Evolutionary conservation across 805 yeast genomes (phyloP), one percentile per base, ranked within the genome.

Genomic region (Ogataea haglerorum): DNA sequence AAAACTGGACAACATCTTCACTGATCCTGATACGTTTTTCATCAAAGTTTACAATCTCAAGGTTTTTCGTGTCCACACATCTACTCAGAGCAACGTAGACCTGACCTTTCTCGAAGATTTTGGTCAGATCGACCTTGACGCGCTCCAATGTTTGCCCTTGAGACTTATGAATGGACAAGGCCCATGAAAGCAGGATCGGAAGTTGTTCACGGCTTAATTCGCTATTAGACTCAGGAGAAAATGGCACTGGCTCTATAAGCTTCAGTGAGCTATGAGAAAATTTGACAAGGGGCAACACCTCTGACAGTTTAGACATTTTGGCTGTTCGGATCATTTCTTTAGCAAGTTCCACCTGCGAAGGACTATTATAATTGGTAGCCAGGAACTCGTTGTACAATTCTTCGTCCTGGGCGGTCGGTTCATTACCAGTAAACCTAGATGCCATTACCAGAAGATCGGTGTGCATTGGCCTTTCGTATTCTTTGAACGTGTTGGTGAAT

Each of bases 61-160:
- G 61, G 15, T 72, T 68, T 1, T 80, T 83, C 47, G 80, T 76
- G 23, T 79, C 75, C 0, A 78, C 81, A 6, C 93, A 93, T 68
- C 95, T 72, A 32, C 89, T 82, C 36, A 85, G 63, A 0, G 95
- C 93, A 25, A 85, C 93, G 53, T 85, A 85, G 4, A 83, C 88
- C 53, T 85, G 95, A 15, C 95, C 95, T 40, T 78, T 82, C 58
- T 85, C 95, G 51, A 85, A 85, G 18, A 78, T 74, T 47, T 70
- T 75, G 18, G 73, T 67, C 34, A 85, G 60, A 53, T 85, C 90
- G 10, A 85, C 87, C 47, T 75, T 77, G 3, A 85, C 80, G 46
- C 86, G 61, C 30, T 76, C 79, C 32, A 85, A 70, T 0, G 95
- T 84, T 63, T 85, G 95, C 2, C 95, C 95, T 58, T 85, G 95